These are phyloP conservation scores for Exophiala viscosa DNA, from an alignment of 2,329 filamentous ascomycete genomes.

Conservation along the genomic window DNA sequence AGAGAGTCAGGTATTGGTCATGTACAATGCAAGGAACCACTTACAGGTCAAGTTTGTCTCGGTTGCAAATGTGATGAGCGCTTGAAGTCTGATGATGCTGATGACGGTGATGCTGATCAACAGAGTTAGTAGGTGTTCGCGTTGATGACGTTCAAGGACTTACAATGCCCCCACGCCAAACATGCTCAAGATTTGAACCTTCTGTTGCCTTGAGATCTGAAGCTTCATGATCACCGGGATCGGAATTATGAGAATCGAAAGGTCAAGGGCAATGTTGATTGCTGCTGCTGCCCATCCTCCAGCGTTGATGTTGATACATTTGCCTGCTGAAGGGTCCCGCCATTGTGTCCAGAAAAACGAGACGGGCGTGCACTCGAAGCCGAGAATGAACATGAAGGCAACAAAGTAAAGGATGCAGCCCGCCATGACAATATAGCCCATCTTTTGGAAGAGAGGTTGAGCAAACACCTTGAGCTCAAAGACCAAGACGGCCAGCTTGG, in stretches of 20 bases:
- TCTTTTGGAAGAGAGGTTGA: slow-evolving; percentile 20
- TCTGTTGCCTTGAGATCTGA: slow-evolving; percentile 48
- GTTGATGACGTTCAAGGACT: slow-evolving; percentile 18
- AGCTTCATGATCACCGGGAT: slow-evolving; percentile 41
- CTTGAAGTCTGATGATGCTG: slow-evolving; percentile 42
- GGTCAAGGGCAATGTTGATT: slow-evolving; percentile 51
- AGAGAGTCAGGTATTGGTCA: not conserved
- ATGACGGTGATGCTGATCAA: slow-evolving; percentile 42
- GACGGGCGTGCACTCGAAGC: slow-evolving; percentile 35
- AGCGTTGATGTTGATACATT: slow-evolving; percentile 49
- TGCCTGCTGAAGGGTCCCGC: slow-evolving; percentile 46
- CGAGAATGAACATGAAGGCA: slow-evolving; percentile 28
- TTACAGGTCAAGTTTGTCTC: slow-evolving; percentile 40
- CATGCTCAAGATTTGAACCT: slow-evolving; percentile 48
- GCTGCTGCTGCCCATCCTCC: slow-evolving; percentile 51
- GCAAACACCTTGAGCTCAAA: slow-evolving; percentile 35
- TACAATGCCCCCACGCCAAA: slow-evolving; percentile 48
- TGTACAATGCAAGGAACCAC: not conserved
- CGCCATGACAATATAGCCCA: slow-evolving; percentile 28
- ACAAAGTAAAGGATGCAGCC: slow-evolving; percentile 30
- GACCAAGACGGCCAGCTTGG: slow-evolving; percentile 33
- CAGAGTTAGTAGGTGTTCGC: not conserved
- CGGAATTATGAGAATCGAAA: slow-evolving; percentile 52
- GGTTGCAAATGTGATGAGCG: slow-evolving; percentile 40
- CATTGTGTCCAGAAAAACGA: slow-evolving; percentile 52